phyloP scores from a whole-genome alignment of 495 filamentous ascomycete species.

The Penicillium daleae region DNA sequence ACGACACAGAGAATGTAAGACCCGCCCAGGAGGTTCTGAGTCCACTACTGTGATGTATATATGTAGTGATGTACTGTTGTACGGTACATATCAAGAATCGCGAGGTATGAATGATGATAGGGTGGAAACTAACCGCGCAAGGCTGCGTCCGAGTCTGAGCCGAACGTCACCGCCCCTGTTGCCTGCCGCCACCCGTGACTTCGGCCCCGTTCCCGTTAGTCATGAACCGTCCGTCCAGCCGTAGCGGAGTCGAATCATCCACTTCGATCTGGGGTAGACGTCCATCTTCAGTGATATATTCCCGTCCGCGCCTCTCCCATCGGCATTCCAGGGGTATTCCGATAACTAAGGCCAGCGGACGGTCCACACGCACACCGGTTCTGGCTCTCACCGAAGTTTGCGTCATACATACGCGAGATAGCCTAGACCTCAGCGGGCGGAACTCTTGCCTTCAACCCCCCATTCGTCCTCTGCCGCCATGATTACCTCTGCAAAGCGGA shows the following conservation, averaged over 20 bases:
- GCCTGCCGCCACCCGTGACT: background rate
- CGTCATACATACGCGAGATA: conserved; percentile 46
- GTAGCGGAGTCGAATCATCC: conserved; percentile 4
- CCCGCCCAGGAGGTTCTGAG: background rate
- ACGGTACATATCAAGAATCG: too few relatives aligned
- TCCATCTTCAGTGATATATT: background rate
- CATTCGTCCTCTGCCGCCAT: conserved; percentile 32
- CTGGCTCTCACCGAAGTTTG: conserved; percentile 29
- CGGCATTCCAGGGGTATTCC: conserved; percentile 4
- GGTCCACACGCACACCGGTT: background rate
- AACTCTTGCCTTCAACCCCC: conserved; percentile 30
- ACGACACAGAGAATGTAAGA: background rate
- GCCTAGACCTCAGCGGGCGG: conserved; percentile 25
- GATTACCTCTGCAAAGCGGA: conserved; percentile 56
- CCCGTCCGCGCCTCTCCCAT: background rate
- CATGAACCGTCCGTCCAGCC: background rate
- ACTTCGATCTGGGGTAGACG: conserved; percentile 7
- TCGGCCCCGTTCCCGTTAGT: conserved; percentile 5
- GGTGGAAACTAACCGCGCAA: conserved; percentile 3
- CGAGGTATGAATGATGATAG: too few relatives aligned
- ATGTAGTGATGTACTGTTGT: background rate
- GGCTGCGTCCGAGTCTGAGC: background rate
- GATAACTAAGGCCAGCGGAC: background rate
- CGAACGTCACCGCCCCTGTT: conserved; percentile 2
- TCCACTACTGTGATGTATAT: background rate